Conservation (phyloP, 305 asterid genomes). For the Ruellia speciosa region DNA sequence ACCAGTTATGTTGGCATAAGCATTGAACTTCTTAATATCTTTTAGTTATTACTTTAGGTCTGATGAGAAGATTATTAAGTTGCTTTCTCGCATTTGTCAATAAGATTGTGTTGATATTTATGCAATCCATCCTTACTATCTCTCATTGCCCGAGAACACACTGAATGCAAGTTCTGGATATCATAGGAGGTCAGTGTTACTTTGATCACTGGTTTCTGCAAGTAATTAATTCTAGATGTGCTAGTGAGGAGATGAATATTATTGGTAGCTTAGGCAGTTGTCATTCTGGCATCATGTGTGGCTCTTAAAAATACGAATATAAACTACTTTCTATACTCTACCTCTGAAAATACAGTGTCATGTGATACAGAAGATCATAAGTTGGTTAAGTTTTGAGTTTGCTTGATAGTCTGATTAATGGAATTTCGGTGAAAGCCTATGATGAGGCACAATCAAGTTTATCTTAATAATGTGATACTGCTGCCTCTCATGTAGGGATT, state of each 20-base stretch:
- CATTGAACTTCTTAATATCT: too few species aligned
- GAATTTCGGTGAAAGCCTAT: constrained; percentile 7
- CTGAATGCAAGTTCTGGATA: background rate
- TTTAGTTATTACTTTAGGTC: too few species aligned
- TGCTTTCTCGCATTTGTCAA: background rate
- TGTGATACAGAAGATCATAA: background rate
- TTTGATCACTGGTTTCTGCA: background rate
- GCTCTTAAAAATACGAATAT: too few species aligned
- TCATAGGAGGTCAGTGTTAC: background rate
- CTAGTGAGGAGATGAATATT: background rate
- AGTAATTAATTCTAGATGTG: background rate
- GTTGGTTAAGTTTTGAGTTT: constrained; percentile 13
- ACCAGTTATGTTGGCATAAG: too few species aligned
- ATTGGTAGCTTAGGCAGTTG: constrained; percentile 1
- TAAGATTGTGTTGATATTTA: background rate
- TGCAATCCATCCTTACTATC: background rate
- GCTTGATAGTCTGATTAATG: constrained; percentile 4
- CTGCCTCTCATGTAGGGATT: background rate
- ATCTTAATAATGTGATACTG: background rate
- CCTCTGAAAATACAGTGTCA: too few species aligned
- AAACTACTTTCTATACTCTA: too few species aligned
- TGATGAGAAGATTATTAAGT: too few species aligned
- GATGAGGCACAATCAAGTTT: constrained; percentile 3
- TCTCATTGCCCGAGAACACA: background rate
- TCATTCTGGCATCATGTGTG: too few species aligned